Base-by-base conservation (phyloP, 2,329 filamentous ascomycete species). In the Exophiala sp. region DNA sequence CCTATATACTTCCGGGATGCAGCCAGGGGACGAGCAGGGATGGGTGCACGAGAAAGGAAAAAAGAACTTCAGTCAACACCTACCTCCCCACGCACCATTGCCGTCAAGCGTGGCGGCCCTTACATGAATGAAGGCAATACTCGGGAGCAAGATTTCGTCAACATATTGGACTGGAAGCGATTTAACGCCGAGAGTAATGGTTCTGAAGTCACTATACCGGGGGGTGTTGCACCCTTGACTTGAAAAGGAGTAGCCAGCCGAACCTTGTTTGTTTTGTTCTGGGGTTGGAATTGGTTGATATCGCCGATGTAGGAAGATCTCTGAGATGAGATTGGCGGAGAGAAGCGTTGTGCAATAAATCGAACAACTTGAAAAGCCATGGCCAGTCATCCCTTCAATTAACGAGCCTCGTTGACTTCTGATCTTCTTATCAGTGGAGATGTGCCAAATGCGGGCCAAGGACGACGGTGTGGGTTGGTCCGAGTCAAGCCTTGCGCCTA, bases 351-450 rank as follows among this genome's bases (percentile, higher is more conserved):
- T 42, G 37, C 27, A 54, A 50, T 50, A 54, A 16, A 24, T 40
- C 23, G 14, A 50, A 35, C 37, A 46, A 46, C 45, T 21, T 7
- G 29, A 42, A 46, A 35, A 39, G 37, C 13, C 10, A 19, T 14
- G 18, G 34, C 14, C n/a, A 16, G 9, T 27, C 40, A 23, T 32
- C 32, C 27, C 16, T 21, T 35, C 48, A 40, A 54, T 54, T 50
- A 44, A 48, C 52, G 52, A 54, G 52, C 52, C 52, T 53, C 39
- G 29, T 32, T 32, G 29, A n/a, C 29, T n/a, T 3, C 3, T 9
- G 29, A 32, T 3, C 7, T 13, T n/a, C 46, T 54, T 54, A 54
- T 54, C 52, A 43, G 41, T 54, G 52, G 52, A 48, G 41, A 21
- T 35, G 16, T 32, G 52, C 52, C 52, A 54, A 51, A 44, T 16